Conservation (phyloP, 192 early-diverging fungal species). For the Coemansia sp. region DNA sequence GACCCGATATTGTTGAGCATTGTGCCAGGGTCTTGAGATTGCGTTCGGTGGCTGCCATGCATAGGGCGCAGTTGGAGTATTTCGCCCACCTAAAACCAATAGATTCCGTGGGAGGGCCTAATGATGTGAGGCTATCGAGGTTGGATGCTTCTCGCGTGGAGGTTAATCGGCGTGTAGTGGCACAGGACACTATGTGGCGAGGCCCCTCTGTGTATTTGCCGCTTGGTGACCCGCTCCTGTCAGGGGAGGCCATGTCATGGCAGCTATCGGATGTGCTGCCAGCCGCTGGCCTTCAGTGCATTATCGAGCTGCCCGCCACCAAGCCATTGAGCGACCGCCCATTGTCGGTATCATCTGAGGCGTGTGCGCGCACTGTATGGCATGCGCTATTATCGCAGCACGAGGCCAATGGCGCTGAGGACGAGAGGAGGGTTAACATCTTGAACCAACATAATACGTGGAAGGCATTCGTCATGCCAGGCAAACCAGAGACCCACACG, state of each 20-base stretch:
- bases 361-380: conserved; percentile 24
- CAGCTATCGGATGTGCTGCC: conserved; percentile 11
- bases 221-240: not conserved
- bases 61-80: conserved; percentile 16
- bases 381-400: not conserved
- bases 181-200: conserved; percentile 38
- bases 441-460: conserved; percentile 17
- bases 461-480: conserved; percentile 15
- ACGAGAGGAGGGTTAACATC: not conserved
- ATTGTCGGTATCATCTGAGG: conserved; percentile 22
- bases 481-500: conserved; percentile 18
- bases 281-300: conserved; percentile 35
- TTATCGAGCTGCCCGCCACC: conserved; percentile 13
- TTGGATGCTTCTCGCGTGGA: conserved; percentile 20
- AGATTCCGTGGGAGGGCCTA: not conserved
- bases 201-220: conserved; percentile 12
- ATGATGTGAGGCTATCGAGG: not conserved
- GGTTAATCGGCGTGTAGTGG: conserved; percentile 3
- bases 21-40: conserved; percentile 26
- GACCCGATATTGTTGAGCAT: conserved; percentile 39
- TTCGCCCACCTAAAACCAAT: conserved; percentile 9
- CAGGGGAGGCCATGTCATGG: not conserved
- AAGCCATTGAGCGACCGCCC: not conserved
- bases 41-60: conserved; percentile 15
- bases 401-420: not conserved